Percentiles rank a stretch among this genome's conserved stretches.
Evolutionary conservation across 164 flowering plant genomes (phyloP).

Genomic region (Dillenia suffruticosa): DNA sequence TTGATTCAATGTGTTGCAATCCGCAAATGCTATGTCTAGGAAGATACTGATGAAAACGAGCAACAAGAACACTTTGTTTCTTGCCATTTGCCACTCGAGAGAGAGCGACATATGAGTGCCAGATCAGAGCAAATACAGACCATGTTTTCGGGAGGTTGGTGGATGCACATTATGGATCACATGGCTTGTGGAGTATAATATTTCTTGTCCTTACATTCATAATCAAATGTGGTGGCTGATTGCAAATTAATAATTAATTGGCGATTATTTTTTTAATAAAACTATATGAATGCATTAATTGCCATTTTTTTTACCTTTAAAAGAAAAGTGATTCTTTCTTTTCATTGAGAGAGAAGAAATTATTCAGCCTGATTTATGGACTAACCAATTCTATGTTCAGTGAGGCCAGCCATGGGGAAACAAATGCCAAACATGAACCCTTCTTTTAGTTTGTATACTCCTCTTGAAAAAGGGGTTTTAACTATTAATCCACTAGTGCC

Average conservation of each 20-base stretch:
- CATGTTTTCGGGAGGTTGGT: not conserved
- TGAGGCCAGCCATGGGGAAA: no score
- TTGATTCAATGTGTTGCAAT: conserved; percentile 58
- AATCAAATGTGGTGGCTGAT: not conserved
- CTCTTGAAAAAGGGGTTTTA: no score
- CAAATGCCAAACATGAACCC: no score
- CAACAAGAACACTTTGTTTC: conserved; percentile 14
- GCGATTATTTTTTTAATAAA: no score
- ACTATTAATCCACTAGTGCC: no score
- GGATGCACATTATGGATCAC: conserved; percentile 3
- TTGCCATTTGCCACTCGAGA: conserved; percentile 22
- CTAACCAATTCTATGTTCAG: no score
- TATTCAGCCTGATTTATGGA: no score
- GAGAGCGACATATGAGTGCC: not conserved
- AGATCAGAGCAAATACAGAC: not conserved
- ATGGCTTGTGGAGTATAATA: conserved; percentile 9
- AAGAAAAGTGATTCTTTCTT: no score
- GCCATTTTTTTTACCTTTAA: no score
- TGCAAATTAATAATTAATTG: not conserved
- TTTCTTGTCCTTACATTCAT: not conserved
- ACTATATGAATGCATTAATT: no score
- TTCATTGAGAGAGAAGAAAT: no score
- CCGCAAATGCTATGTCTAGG: conserved; percentile 22
- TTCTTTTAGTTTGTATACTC: no score
- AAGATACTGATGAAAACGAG: conserved; percentile 18